Conservation (phyloP, 371 early-diverging fungal genomes). For the Parasitella parasitica region DNA sequence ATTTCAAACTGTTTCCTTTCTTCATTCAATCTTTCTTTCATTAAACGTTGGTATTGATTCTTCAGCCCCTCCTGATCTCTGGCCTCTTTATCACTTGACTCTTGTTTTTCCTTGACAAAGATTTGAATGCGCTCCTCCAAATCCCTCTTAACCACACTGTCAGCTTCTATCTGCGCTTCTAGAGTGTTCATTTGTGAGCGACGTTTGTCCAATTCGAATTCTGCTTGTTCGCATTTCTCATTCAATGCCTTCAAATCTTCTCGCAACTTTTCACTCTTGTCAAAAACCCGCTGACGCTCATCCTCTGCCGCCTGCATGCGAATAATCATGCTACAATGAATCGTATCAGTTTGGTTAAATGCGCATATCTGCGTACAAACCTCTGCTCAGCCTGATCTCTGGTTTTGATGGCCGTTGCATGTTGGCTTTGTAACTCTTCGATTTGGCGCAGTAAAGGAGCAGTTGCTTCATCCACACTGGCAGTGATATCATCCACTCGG, state of each 20-base stretch:
- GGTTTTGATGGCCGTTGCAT: slow-evolving; percentile 50
- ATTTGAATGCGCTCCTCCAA: slow-evolving; percentile 29
- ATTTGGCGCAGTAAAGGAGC: slow-evolving; percentile 70
- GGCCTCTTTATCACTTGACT: slow-evolving; percentile 34
- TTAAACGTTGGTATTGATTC: slow-evolving; percentile 43
- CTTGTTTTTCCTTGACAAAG: slow-evolving; percentile 29
- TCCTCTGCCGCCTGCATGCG: slow-evolving; percentile 50
- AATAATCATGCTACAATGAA: slow-evolving; percentile 34
- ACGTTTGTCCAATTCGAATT: slow-evolving; percentile 27
- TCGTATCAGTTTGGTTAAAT: not conserved
- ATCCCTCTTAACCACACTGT: slow-evolving; percentile 19
- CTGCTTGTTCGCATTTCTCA: slow-evolving; percentile 19
- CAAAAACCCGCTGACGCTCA: slow-evolving; percentile 32
- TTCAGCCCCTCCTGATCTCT: slow-evolving; percentile 39
- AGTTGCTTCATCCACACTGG: slow-evolving; percentile 56
- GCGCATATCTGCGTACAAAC: slow-evolving; percentile 12
- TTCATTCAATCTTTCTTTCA: slow-evolving; percentile 42
- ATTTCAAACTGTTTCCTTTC: slow-evolving; percentile 39
- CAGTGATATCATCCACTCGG: slow-evolving; percentile 59
- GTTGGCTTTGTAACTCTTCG: slow-evolving; percentile 68
- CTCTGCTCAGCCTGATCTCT: slow-evolving; percentile 70
- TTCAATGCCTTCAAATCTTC: slow-evolving; percentile 2
- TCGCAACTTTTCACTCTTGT: slow-evolving; percentile 18
- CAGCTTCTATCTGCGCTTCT: slow-evolving; percentile 22
- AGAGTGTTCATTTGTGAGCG: slow-evolving; percentile 26